Evolutionary conservation across 768 basidiomycete species (phyloP), one percentile per base, ranked within the genome.

Genomic region (Boletus sp.): DNA sequence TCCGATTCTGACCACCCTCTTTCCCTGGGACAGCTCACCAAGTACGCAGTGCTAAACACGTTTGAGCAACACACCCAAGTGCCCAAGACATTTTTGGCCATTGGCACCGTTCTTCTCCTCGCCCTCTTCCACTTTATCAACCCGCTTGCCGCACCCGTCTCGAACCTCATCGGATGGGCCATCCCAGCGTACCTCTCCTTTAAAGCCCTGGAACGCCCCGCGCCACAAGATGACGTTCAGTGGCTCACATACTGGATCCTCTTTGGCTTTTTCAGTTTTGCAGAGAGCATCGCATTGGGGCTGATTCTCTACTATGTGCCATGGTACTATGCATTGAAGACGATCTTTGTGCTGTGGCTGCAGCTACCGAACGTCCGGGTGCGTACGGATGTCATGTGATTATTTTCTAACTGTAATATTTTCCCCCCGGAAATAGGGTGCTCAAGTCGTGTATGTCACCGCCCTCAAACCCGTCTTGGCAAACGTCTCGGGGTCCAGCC

Each of bases 181-280:
- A 80, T 98, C 64, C 97, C 97, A 29, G 93, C 94, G 6, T 98
- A 93, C 72, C 83, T 97, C 71, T 97, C 94, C 48, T 84, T 98
- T 78, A 89, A 88, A 75, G 95, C 97, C 29, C 83, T 99, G 68
- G 96, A 98, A 73, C 74, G 81, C 5, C 90, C 92, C n/a, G 79
- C 82, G 3, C 78, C 85, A 55, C 80, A 86, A 61, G 93, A 96
- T 62, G 90, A 96, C 73, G 79, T 88, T 65, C 94, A 97, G 75
- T 98, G 94, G 94, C 80, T 98, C 67, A 96, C 95, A 3, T 98
- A 98, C 79, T 98, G 96, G 96, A 81, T 91, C 67, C 82, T 96
- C 50, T 95, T 97, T 63, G 93, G 93, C 51, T 88, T 86, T 73
- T 87, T 97, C 82, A 96, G 88, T 78, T 91, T 97, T 74, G 65